These are phyloP conservation scores for Globisporangium echinulatum DNA, from an alignment of 352 stramenopile species.

Conservation along the genomic window DNA sequence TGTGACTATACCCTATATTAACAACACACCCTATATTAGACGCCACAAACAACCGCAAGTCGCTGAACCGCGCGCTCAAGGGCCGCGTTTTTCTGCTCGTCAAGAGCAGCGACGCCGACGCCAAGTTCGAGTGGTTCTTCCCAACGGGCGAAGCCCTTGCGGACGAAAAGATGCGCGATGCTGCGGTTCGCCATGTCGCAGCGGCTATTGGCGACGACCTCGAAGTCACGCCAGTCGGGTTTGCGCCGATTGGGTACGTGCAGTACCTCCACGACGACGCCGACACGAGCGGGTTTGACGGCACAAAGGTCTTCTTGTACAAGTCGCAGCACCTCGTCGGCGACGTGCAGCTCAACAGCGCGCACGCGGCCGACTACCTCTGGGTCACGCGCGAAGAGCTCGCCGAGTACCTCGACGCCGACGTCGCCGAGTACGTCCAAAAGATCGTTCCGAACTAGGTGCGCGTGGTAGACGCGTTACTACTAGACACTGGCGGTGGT, in stretches of 20 bases:
- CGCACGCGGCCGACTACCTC: constrained; percentile 65
- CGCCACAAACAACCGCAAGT: constrained; percentile 76
- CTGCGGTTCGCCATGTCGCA: constrained; percentile 53
- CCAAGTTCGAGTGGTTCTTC: constrained; percentile 79
- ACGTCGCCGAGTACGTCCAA: constrained; percentile 61
- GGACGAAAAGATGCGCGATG: constrained; percentile 76
- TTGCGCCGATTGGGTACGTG: constrained; percentile 73
- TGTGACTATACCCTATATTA: not conserved
- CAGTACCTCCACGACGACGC: constrained; percentile 48
- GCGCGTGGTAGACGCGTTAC: too few relatives aligned
- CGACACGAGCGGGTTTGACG: constrained; percentile 34
- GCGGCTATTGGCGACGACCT: constrained; percentile 39
- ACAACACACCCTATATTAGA: constrained; percentile 17
- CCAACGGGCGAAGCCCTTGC: constrained; percentile 51
- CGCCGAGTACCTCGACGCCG: constrained; percentile 63
- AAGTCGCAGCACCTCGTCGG: constrained; percentile 64
- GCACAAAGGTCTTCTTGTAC: constrained; percentile 87
- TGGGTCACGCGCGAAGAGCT: constrained; percentile 78
- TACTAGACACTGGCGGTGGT: too few relatives aligned
- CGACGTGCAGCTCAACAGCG: constrained; percentile 52
- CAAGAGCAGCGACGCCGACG: constrained; percentile 33
- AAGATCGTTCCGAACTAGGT: constrained; percentile 72
- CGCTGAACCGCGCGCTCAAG: constrained; percentile 78
- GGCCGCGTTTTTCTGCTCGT: constrained; percentile 74
- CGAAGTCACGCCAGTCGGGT: constrained; percentile 51